Evolutionary conservation across 2,329 filamentous ascomycete genomes (phyloP), one percentile per base, ranked within the genome.

Genomic region (Cladophialophora carrionii): DNA sequence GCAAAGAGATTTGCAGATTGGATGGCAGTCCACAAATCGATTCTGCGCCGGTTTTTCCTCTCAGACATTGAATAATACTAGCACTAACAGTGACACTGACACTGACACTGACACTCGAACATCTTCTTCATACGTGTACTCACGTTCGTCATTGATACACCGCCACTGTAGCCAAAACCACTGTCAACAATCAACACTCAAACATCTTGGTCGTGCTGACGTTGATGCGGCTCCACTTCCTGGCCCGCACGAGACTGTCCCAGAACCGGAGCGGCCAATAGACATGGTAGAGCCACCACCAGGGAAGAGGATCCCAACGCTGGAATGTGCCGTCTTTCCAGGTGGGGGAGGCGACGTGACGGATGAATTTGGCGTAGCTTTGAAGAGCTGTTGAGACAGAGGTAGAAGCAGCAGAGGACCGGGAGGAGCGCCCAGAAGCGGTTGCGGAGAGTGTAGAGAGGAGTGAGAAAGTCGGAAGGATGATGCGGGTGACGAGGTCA

Each of bases 201-300:
- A 87, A 87, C 74, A 86, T 80, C 75, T 85, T 87, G 29, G 80
- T 82, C 12, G 88, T 90, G 71, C 87, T 89, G 2, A 90, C 86
- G 74, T 91, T 90, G 43, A 89, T 74, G 66, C 87, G 79, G 67
- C 83, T 87, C 88, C 88, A 91, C 63, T 77, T 79, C 67, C 72
- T 79, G 0, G 84, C 80, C 3, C 73, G 73, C 71, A 74, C 73
- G 62, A 84, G 77, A 57, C 76, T 79, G 62, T 71, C 72, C 5
- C 81, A 54, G 70, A 90, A 87, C 64, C 64, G 64, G 22, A 74
- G 70, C 1, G 82, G 83, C 83, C 83, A 85, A 69, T 82, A 84
- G 8, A 83, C 74, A 71, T 84, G 82, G 69, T 84, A 84, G 14
- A 84, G 72, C 72, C 78, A 81, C 73, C 80, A 83, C 64, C 79